These are phyloP conservation scores for Phytophthora colocasiae DNA, from an alignment of 352 stramenopile species.

Conservation along the genomic window DNA sequence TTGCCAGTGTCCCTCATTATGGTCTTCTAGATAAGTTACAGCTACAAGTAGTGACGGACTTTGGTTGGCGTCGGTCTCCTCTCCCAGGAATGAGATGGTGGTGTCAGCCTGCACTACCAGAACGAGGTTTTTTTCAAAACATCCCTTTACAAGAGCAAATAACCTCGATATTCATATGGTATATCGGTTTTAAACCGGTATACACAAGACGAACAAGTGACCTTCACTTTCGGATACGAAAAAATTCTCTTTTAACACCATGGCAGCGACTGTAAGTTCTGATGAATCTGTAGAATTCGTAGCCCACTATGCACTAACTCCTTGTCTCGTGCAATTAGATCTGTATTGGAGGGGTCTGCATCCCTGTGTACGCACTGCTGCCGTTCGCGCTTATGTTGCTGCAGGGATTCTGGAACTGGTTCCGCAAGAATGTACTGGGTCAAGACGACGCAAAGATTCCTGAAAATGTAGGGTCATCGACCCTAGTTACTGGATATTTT, in stretches of 20 bases:
- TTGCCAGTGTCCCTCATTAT: constrained; percentile 61
- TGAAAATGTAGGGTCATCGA: constrained; percentile 43
- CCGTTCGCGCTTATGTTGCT: constrained; percentile 77
- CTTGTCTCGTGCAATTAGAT: constrained; percentile 47
- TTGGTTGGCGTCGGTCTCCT: constrained; percentile 32
- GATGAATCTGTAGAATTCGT: background rate
- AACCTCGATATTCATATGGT: background rate
- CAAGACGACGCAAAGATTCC: constrained; percentile 56
- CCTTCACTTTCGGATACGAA: constrained; percentile 4
- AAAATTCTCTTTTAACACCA: constrained; percentile 7
- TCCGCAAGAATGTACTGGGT: constrained; percentile 71
- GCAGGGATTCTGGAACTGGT: constrained; percentile 73
- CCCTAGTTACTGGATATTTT: background rate
- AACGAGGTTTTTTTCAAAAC: constrained; percentile 29
- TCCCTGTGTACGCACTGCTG: constrained; percentile 79
- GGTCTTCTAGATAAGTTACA: constrained; percentile 8
- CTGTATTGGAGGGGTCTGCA: constrained; percentile 81
- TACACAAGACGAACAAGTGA: background rate
- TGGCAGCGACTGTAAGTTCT: constrained; percentile 43
- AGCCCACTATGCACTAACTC: background rate
- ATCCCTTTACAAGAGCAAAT: constrained; percentile 30
- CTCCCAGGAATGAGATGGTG: constrained; percentile 15
- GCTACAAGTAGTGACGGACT: background rate
- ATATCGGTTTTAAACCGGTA: constrained; percentile 1
- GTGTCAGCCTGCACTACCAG: constrained; percentile 26